phyloP scores from a whole-genome alignment of 176 grass and related monocot genomes.

The Hordeum marinum region DNA sequence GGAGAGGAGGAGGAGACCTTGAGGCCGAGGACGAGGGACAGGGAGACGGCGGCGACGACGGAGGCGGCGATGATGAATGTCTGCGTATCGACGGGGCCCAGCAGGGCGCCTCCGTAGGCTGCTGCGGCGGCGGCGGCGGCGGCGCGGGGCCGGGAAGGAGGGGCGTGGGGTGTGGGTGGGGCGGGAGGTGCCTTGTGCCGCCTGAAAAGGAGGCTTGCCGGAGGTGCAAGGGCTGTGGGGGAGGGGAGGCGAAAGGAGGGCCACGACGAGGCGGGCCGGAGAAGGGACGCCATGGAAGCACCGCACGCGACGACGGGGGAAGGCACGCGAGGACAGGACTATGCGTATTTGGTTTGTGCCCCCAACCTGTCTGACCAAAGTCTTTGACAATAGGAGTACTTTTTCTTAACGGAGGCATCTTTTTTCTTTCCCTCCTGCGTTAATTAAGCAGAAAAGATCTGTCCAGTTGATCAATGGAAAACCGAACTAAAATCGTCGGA shows the following conservation, averaged over 20 bases:
- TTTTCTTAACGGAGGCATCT: too few relatives aligned
- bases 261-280: conserved; percentile 1
- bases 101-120: conserved; percentile 33
- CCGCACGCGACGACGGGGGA: not conserved
- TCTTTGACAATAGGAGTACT: too few relatives aligned
- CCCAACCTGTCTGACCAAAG: not conserved
- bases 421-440: too few relatives aligned
- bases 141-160: conserved; percentile 15
- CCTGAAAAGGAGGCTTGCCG: not conserved
- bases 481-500: too few relatives aligned
- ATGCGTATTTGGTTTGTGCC: not conserved
- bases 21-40: conserved; percentile 77
- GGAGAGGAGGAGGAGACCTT: conserved; percentile 41
- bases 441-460: too few relatives aligned
- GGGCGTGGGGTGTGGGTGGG: not conserved
- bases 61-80: conserved; percentile 58
- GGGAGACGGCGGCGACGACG: conserved; percentile 55
- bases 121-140: conserved; percentile 10
- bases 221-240: not conserved
- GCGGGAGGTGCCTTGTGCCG: not conserved
- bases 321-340: not conserved
- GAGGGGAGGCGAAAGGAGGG: not conserved
- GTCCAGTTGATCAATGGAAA: too few relatives aligned
- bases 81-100: conserved; percentile 70
- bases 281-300: conserved; percentile 27